phyloP scores from a whole-genome alignment of 2,329 filamentous ascomycete genomes.

The Talaromyces verruculosus region DNA sequence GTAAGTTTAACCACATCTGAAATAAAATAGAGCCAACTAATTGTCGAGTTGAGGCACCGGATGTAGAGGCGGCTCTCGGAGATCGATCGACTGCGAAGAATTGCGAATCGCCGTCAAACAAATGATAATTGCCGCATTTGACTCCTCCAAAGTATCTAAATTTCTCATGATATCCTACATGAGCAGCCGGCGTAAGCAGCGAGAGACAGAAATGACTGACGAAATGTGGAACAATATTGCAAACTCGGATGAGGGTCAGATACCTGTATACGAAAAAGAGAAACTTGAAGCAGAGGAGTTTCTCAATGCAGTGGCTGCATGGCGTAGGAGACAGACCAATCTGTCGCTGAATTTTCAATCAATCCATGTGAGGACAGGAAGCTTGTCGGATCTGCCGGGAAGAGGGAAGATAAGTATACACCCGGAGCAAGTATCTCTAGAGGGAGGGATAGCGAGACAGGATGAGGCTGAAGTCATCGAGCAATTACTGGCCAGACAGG shows the following conservation, averaged over 20 bases:
- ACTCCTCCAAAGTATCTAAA: constrained; percentile 49
- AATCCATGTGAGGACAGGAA: constrained; percentile 54
- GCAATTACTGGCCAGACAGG: constrained; percentile 48
- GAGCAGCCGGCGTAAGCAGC: constrained; percentile 47
- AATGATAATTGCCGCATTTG: constrained; percentile 52
- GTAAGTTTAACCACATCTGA: constrained; percentile 28
- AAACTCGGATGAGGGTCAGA: constrained; percentile 48
- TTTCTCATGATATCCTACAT: constrained; percentile 58
- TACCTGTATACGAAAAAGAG: constrained; percentile 55
- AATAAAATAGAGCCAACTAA: not conserved
- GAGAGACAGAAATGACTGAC: constrained; percentile 53
- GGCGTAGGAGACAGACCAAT: not conserved
- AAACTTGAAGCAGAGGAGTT: constrained; percentile 59
- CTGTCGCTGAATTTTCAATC: constrained; percentile 47
- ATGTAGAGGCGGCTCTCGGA: constrained; percentile 52
- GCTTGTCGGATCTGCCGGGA: constrained; percentile 48
- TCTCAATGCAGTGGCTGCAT: constrained; percentile 42
- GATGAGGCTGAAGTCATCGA: constrained; percentile 55
- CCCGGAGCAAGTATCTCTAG: constrained; percentile 47
- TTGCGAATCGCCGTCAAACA: constrained; percentile 51
- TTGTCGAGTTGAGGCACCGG: constrained; percentile 48
- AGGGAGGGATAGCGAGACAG: constrained; percentile 48
- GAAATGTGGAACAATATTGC: constrained; percentile 48
- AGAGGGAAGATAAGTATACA: constrained; percentile 47
- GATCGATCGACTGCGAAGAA: constrained; percentile 53